Conservation (phyloP, 1,139 yeast species). For the Hansenula lynferdii region DNA sequence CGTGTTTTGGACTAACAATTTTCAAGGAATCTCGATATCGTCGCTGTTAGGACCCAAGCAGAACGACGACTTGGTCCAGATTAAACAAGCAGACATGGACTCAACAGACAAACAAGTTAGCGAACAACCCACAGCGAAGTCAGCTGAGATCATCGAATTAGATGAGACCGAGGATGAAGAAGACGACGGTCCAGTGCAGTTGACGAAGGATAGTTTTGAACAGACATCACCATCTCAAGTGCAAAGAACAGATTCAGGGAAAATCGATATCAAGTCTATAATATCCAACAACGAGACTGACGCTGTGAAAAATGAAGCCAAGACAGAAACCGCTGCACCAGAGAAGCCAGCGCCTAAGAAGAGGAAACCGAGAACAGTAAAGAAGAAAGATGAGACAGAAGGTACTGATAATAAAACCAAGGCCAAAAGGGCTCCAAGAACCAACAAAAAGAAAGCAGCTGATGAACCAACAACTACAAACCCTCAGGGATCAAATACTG, state of each 20-base stretch:
- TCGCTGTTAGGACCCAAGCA: constrained; percentile 8
- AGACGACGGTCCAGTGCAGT: neutral
- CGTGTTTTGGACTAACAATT: neutral
- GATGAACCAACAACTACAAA: neutral
- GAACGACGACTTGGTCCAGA: neutral
- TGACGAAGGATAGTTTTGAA: neutral
- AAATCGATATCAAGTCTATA: constrained; percentile 1
- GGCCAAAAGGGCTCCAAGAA: too few species aligned
- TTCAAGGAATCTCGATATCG: constrained; percentile 7
- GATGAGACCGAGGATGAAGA: neutral
- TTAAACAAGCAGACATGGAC: neutral
- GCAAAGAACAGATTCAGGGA: neutral
- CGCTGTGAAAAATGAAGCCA: too few species aligned
- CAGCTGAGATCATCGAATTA: too few species aligned
- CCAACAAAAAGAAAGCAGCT: too few species aligned
- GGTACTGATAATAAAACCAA: too few species aligned
- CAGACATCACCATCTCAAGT: neutral
- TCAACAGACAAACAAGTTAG: neutral
- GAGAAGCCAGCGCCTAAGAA: too few species aligned
- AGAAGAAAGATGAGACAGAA: too few species aligned
- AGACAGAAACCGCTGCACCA: neutral
- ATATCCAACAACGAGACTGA: neutral
- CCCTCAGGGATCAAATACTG: too few species aligned
- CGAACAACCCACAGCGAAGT: neutral
- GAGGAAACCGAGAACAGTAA: too few species aligned